Evolutionary conservation across 2,329 filamentous ascomycete species (phyloP).

Genomic region (Orbilia quercus): DNA sequence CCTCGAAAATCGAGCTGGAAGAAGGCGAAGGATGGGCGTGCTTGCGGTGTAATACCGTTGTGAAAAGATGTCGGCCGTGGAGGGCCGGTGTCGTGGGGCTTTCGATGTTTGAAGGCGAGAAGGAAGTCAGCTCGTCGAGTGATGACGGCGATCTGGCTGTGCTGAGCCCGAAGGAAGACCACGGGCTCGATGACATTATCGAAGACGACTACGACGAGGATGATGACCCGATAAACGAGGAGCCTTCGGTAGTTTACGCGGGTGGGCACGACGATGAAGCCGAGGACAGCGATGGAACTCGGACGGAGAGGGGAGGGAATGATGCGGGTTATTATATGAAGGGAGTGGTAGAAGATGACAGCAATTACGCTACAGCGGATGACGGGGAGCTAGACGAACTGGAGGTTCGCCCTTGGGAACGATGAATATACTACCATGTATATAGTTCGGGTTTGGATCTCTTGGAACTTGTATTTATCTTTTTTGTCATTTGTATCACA

Average conservation of each 20-base stretch:
- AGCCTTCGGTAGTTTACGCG: constrained; percentile 49
- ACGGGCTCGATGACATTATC: constrained; percentile 61
- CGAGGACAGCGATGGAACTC: constrained; percentile 55
- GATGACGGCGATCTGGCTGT: constrained; percentile 70
- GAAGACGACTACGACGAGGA: constrained; percentile 60
- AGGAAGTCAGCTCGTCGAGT: constrained; percentile 65
- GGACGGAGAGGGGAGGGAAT: constrained; percentile 55
- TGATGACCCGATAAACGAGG: constrained; percentile 51
- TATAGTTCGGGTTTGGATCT: not conserved
- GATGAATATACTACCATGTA: constrained; percentile 7
- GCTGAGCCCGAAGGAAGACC: constrained; percentile 57
- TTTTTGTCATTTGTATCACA: not conserved
- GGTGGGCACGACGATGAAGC: constrained; percentile 55
- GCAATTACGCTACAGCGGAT: constrained; percentile 50
- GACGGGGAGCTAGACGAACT: constrained; percentile 48
- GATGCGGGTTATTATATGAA: constrained; percentile 60
- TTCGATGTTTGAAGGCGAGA: constrained; percentile 63
- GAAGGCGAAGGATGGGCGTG: constrained; percentile 96
- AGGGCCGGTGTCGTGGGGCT: constrained; percentile 83
- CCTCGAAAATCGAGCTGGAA: constrained; percentile 86
- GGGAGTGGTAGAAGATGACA: constrained; percentile 57
- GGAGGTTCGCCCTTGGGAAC: constrained; percentile 49
- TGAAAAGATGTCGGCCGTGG: constrained; percentile 91
- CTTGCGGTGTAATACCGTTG: constrained; percentile 83
- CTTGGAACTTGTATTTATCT: not conserved